Percentiles rank a stretch among this genome's conserved stretches.
Evolutionary conservation across 1,139 yeast species (phyloP).

Genomic region (Citeromyces hawaiiensis): DNA sequence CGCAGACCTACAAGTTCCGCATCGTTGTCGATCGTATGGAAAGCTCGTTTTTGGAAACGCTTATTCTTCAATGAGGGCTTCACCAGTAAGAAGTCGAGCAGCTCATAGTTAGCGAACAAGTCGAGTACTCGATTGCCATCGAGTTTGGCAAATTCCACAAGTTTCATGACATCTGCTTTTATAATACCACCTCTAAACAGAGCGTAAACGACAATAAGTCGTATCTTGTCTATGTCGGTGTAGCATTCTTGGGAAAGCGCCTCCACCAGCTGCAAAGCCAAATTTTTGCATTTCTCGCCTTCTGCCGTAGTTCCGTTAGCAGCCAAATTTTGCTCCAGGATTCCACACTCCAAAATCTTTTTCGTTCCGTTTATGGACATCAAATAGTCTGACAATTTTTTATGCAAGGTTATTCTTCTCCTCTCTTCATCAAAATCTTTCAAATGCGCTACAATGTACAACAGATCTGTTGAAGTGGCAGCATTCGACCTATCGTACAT

Average conservation of each 20-base stretch:
- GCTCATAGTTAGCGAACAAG: slow-evolving; percentile 51
- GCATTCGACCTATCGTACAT: slow-evolving; percentile 53
- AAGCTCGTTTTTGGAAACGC: slow-evolving; percentile 25
- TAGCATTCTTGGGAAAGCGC: slow-evolving; percentile 20
- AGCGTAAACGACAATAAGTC: slow-evolving; percentile 69
- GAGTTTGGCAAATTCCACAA: slow-evolving; percentile 53
- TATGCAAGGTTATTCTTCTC: slow-evolving; percentile 45
- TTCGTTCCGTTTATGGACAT: slow-evolving; percentile 33
- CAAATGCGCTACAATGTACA: slow-evolving; percentile 54
- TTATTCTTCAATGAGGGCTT: slow-evolving; percentile 28
- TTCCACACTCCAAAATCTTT: slow-evolving; percentile 50
- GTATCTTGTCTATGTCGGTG: slow-evolving; percentile 32
- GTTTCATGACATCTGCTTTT: slow-evolving; percentile 58
- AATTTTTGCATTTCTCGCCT: slow-evolving; percentile 47
- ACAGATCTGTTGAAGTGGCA: slow-evolving; percentile 43
- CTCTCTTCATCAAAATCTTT: slow-evolving; percentile 60
- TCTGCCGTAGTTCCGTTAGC: slow-evolving; percentile 66
- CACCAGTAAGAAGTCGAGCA: slow-evolving; percentile 53
- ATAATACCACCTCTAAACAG: slow-evolving; percentile 77
- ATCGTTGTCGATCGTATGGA: slow-evolving; percentile 56
- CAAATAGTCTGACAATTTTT: slow-evolving; percentile 45
- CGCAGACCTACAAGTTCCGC: slow-evolving; percentile 65
- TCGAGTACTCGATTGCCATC: slow-evolving; percentile 32
- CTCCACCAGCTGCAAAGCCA: slow-evolving; percentile 39
- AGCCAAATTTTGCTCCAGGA: slow-evolving; percentile 61